These are phyloP conservation scores for Globisporangium parvum DNA, from an alignment of 352 stramenopile species.

Conservation along the genomic window DNA sequence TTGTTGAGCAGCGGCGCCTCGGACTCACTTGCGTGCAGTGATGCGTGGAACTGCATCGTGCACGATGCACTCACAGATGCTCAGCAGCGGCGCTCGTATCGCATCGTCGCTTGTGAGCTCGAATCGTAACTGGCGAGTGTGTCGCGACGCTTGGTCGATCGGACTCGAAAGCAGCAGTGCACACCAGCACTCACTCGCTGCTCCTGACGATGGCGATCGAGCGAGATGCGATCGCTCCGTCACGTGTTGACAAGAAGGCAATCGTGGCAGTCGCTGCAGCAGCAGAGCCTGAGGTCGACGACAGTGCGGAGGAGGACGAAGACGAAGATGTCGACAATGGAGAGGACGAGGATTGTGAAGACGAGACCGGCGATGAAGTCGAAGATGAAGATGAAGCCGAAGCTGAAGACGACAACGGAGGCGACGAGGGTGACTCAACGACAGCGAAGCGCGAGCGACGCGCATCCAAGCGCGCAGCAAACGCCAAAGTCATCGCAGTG, in stretches of 20 bases:
- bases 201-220: constrained; percentile 3
- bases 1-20: background rate
- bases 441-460: background rate
- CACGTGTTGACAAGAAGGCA: background rate
- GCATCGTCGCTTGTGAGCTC: background rate
- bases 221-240: background rate
- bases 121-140: background rate
- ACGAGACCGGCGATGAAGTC: constrained; percentile 15
- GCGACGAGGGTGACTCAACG: constrained; percentile 12
- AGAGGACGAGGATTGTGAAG: constrained; percentile 18
- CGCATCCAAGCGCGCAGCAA: background rate
- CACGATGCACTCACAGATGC: background rate
- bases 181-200: background rate
- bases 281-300: constrained; percentile 9
- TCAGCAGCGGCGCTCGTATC: background rate
- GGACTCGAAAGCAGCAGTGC: background rate
- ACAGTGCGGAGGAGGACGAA: constrained; percentile 17
- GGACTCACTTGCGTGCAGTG: background rate
- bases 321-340: constrained; percentile 16
- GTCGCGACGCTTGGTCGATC: background rate
- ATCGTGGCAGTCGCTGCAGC: background rate
- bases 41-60: constrained; percentile 11
- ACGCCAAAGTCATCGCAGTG: constrained; percentile 23
- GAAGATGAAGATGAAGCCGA: constrained; percentile 19
- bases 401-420: constrained; percentile 15